Base-by-base conservation (phyloP, 352 stramenopile species). In the Pythium graminicola region DNA sequence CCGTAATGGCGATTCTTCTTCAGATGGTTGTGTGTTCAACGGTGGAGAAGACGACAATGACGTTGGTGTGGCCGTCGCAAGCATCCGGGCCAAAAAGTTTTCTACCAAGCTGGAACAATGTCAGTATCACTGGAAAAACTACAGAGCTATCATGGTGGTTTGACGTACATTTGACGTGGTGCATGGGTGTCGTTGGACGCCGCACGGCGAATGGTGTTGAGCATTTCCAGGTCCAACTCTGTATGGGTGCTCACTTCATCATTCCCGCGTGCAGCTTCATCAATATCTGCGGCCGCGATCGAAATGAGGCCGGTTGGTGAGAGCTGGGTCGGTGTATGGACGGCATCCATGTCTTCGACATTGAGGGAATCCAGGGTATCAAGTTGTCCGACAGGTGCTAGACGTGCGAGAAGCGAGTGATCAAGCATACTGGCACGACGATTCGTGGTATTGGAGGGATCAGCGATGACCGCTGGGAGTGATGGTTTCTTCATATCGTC, bases 281-380 rank as follows among this genome's bases (percentile, higher is more conserved):
- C 81, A 42, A 92, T 87, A 50, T 92, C 81, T 3, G 81, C 81
- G 4, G 81, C 81, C 36, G 81, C 81, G 48, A 92, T 89, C 6
- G 81, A 92, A 48, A 92, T 92, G 28, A 92, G 67, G 0, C 81
- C 81, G 10, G 76, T 65, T 17, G 81, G 81, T 36, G 78, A 89
- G 52, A 92, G 58, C 43, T 89, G 74, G 24, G 76, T 57, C 28
- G 70, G 70, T 8, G 81, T 44, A 6, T 75, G 66, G 6, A 69
- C 75, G 0, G 63, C 56, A n/a, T 78, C 63, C 26, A 82, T 41
- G 26, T 85, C 70, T 16, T 85, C 67, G 24, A 86, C 46, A 0
- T 63, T 62, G 24, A 82, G 48, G 14, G 64, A 60, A n/a, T 72
- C 71, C 0, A 69, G 56, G 5, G 38, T 40, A 39, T 73, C 64